phyloP scores from a whole-genome alignment of 768 basidiomycete genomes.

The Coprinopsis marcescibilis region DNA sequence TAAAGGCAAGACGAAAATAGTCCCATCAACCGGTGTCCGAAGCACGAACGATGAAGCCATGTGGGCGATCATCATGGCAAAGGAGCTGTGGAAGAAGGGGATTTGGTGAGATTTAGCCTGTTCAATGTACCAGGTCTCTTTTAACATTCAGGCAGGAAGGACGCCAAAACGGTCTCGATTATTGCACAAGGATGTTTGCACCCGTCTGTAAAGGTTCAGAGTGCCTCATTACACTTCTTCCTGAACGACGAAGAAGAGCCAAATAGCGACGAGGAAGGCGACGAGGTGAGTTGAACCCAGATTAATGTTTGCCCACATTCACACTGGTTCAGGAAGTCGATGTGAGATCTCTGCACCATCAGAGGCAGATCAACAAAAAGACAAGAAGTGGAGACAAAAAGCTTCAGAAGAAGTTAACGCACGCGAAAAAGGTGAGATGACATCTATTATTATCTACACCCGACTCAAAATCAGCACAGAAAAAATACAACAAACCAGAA shows the following conservation, averaged over 20 bases:
- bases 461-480: conserved; percentile 21
- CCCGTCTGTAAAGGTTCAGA: conserved; percentile 90
- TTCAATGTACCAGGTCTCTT: neutral
- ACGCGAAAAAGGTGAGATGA: conserved; percentile 60
- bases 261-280: conserved; percentile 70
- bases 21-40: conserved; percentile 11
- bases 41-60: conserved; percentile 74
- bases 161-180: conserved; percentile 90
- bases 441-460: neutral
- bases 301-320: neutral
- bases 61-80: conserved; percentile 94
- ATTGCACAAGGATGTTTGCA: conserved; percentile 90
- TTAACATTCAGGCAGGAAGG: conserved; percentile 50
- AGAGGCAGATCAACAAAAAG: conserved; percentile 92
- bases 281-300: conserved; percentile 33
- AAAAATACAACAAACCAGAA: conserved; percentile 24
- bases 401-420: conserved; percentile 64
- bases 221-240: conserved; percentile 93
- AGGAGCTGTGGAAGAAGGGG: conserved; percentile 91
- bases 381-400: conserved; percentile 78
- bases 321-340: conserved; percentile 46
- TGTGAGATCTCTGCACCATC: conserved; percentile 73
- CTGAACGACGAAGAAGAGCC: conserved; percentile 80
- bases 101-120: conserved; percentile 55
- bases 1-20: conserved; percentile 61